A percentile compares a stretch with the other conserved stretches of the same genome.
Evolutionary conservation across 257 asterid species (phyloP).

Genomic region (Ilex aquifolium): DNA sequence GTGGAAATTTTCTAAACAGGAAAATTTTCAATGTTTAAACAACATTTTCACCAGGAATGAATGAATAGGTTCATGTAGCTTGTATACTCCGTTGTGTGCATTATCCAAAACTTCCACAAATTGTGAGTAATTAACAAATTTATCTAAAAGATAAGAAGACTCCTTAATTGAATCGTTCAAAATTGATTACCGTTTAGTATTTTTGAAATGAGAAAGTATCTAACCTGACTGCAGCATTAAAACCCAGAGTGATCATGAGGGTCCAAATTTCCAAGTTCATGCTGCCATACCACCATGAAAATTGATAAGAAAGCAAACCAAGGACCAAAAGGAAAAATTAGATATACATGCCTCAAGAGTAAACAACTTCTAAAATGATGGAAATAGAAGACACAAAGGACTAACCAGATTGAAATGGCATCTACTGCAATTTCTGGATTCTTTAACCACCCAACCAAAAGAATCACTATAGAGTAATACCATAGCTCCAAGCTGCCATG

Average conservation of each 20-base stretch:
- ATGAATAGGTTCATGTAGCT: too few relatives aligned
- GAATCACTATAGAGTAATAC: slow-evolving; percentile 64
- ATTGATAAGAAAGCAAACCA: background rate
- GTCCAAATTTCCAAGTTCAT: slow-evolving; percentile 74
- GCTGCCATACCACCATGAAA: slow-evolving; percentile 28
- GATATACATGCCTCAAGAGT: too few relatives aligned
- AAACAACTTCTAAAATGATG: background rate
- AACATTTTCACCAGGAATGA: too few relatives aligned
- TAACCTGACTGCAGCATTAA: slow-evolving; percentile 88
- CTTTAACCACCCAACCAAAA: slow-evolving; percentile 76
- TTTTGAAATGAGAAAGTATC: background rate
- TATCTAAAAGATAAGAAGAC: too few relatives aligned
- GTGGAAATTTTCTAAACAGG: too few relatives aligned
- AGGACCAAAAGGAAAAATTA: too few relatives aligned
- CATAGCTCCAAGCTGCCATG: slow-evolving; percentile 73
- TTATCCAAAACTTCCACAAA: too few relatives aligned
- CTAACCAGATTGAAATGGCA: slow-evolving; percentile 80
- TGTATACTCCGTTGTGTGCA: too few relatives aligned
- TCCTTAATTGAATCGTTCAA: too few relatives aligned
- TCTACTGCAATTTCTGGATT: slow-evolving; percentile 75
- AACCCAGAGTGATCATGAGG: slow-evolving; percentile 67
- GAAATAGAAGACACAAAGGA: background rate
- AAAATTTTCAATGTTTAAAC: too few relatives aligned
- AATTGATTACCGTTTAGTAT: background rate
- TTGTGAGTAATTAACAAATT: too few relatives aligned